phyloP scores from a whole-genome alignment of 2,329 filamentous ascomycete species.

The Botrytis fragariae region DNA sequence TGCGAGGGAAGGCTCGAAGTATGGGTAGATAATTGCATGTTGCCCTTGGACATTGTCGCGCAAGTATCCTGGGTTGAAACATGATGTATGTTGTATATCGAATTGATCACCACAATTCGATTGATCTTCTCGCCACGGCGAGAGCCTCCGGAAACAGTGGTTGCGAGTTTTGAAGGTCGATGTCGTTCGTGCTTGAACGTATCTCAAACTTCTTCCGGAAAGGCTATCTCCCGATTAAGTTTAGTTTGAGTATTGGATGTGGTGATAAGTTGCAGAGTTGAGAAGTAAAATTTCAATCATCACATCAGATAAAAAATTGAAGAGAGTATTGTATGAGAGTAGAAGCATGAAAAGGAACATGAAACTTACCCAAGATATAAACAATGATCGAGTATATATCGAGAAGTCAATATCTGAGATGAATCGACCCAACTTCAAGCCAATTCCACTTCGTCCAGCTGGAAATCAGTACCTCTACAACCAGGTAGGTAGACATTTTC shows the following conservation, averaged over 20 bases:
- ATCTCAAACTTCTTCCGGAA: constrained; percentile 18
- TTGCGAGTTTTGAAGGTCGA: constrained; percentile 7
- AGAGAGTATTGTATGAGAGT: not conserved
- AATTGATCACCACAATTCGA: constrained; percentile 14
- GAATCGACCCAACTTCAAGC: not conserved
- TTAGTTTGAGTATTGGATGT: constrained; percentile 11
- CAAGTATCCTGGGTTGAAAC: constrained; percentile 64
- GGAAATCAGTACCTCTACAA: not conserved
- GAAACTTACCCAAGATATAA: not conserved
- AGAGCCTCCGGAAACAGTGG: constrained; percentile 13
- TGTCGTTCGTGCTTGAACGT: constrained; percentile 17
- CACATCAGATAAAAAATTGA: not conserved
- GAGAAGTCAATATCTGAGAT: not conserved
- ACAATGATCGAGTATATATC: no score
- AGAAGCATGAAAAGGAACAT: not conserved
- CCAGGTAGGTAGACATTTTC: not conserved
- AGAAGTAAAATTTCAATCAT: not conserved
- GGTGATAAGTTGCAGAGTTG: not conserved
- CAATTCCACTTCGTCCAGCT: not conserved
- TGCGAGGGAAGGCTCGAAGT: constrained; percentile 45
- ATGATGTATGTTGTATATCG: constrained; percentile 43
- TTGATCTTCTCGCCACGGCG: constrained; percentile 22
- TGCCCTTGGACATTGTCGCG: constrained; percentile 44
- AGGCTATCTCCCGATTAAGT: constrained; percentile 14
- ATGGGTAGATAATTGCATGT: constrained; percentile 48